Base-by-base conservation (phyloP, 2,329 filamentous ascomycete species). In the Cordyceps pruinosa region DNA sequence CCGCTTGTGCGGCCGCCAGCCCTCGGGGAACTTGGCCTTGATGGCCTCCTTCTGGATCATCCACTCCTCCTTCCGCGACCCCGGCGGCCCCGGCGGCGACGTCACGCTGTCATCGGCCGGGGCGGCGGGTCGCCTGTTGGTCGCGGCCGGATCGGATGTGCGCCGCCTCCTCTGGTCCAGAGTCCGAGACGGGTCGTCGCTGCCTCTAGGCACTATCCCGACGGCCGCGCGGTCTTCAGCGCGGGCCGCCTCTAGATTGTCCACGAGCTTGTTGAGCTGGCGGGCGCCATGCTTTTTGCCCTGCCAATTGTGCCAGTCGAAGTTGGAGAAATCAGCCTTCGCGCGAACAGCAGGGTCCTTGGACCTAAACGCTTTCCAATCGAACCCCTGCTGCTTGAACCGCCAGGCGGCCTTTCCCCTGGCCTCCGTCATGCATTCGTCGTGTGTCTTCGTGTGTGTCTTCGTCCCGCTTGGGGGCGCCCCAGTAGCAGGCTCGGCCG, bases 1-100 rank as follows among this genome's bases (percentile, higher is more conserved):
- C 58, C 86, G 86, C 72, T 96, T 97, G 49, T 82, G 81, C 30
- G 94, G 93, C 28, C 80, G 79, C 92, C 93, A 99, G 10, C 86
- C 84, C 8, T 86, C 82, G 2, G 84, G 84, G 62, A 97, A 94
- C 67, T 97, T 99, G 60, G 82, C 72, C 64, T 86, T 82, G 35
- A 95, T 72, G 0, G 85, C 87, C 2, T 75, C 75, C 69, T 96
- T 97, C 63, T 97, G 88, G 15, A 82, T 70, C 68, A 83, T 79
- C 94, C 94, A 97, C 4, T 66, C 59, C 61, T 85, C 80, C 4
- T 66, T 69, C 58, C 72, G n/a, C n/a, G n/a, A n/a, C n/a, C n/a
- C n/a, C n/a, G n/a, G n/a, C n/a, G n/a, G n/a, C n/a, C n/a, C 61
- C 2, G 35, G 45, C 4, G 35, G 46, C 26, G 35, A 25, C 19